Base-by-base conservation (phyloP, 2,329 filamentous ascomycete genomes). In the Colletotrichum sp. region DNA sequence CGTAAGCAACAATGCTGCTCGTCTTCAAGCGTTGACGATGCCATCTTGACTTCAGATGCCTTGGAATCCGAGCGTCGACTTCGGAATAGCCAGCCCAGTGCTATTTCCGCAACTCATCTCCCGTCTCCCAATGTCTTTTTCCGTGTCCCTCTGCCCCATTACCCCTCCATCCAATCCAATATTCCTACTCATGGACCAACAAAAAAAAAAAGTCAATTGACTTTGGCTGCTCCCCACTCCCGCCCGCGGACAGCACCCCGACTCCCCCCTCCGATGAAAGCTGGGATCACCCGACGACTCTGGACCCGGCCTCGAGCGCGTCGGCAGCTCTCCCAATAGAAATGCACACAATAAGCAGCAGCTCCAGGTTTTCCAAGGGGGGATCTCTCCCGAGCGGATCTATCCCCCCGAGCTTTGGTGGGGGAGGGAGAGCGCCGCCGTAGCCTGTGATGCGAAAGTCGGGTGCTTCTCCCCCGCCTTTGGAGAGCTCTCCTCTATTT, bases 311-410 rank as follows among this genome's bases (percentile, higher is more conserved):
- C 26, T 67, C 55, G n/a, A 10, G 28, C 55, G 16, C 26, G 36
- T 39, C 55, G 36, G 52, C 15, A 52, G 61, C 57, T 26, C 72
- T 71, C 28, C 72, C 72, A 74, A 74, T 74, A 43, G n/a, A 32
- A 71, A 60, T 15, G 48, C 72, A 10, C 52, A 43, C 21, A 74
- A 66, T 74, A 71, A 74, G 72, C 72, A 74, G 48, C 30, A 28
- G 43, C n/a, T 30, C 34, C 36, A 24, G 60, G 48, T 30, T 21
- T 52, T 59, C 36, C 57, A 55, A 16, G 72, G 28, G 55, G 15
- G 72, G 28, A 59, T n/a, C 21, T 28, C n/a, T 60, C 67, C 61
- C 68, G 72, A 75, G 63, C 68, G 72, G 72, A 67, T 67, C 72
- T 72, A 26, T 26, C 67, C 67, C 61, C 52, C 34, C 36, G 52